Base-by-base conservation (phyloP, 2,329 filamentous ascomycete genomes). In the Dryadomyces sulphureus region DNA sequence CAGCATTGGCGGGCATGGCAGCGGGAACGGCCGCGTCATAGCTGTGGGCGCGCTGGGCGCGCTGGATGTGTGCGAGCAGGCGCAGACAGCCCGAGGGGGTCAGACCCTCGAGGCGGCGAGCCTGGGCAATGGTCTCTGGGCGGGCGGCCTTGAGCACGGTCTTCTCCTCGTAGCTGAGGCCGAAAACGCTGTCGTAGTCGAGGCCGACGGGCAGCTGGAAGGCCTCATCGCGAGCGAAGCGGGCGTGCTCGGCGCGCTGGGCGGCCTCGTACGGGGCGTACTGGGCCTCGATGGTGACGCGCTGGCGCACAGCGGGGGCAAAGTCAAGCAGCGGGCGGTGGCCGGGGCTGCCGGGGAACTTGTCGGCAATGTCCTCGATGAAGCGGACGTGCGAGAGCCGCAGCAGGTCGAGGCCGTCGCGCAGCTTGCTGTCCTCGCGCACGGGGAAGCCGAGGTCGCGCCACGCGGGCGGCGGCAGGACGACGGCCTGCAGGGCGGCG, bases 41-140 rank as follows among this genome's bases (percentile, higher is more conserved):
- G 48, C 3, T 27, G 41, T 7, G 39, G 44, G 27, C 35, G 5
- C 20, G 25, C 34, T 17, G 32, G 34, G 64, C 19, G 14, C 63
- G 65, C 53, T 66, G 68, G n/a, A 87, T 78, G 58, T 75, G 73
- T 21, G 68, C 69, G 48, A 90, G 62, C 50, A 92, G 58, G 46
- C 75, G 63, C 38, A 81, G 57, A 48, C 72, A 72, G 0, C 75
- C 77, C 0, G 73, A 66, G 1, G 78, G 77, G 19, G 77, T 81
- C 50, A 82, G 68, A 4, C 90, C 90, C 62, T 98, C 92, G 11
- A 95, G 77, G 14, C 92, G 69, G 42, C 87, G 72, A 27, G 90
- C 90, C 71, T 95, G 92, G 0, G 86, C 90, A 20, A 98, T 69
- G 50, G 77, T 93, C 62, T 93, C 86, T 0, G 92, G 92, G 44